Conservation (phyloP, 2,329 filamentous ascomycete species). For the Neonectria hederae region DNA sequence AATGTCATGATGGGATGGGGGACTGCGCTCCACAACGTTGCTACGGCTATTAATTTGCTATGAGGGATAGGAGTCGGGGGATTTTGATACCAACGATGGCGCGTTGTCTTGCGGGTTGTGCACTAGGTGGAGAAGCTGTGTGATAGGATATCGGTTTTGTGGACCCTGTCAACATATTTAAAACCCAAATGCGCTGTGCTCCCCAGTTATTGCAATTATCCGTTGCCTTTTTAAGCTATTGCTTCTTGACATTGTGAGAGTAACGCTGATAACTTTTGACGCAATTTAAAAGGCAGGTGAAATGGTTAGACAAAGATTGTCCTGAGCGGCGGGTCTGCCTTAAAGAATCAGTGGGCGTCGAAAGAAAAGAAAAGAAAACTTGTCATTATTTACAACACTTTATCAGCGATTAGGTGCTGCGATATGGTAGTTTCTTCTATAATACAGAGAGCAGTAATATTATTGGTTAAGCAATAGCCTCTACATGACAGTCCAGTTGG, state of each 20-base stretch:
- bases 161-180: background rate
- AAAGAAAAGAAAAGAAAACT: background rate
- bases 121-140: constrained; percentile 7
- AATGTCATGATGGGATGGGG: constrained; percentile 4
- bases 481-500: too few relatives aligned
- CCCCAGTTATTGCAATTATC: too few relatives aligned
- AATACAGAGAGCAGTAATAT: background rate
- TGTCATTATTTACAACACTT: background rate
- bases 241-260: background rate
- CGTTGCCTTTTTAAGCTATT: too few relatives aligned
- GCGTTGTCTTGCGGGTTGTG: constrained; percentile 19
- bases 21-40: constrained; percentile 15
- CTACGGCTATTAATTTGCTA: constrained; percentile 24
- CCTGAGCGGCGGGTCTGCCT: background rate
- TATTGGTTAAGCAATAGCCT: too few relatives aligned
- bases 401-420: too few relatives aligned
- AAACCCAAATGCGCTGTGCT: background rate
- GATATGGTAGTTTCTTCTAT: background rate
- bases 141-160: constrained; percentile 27
- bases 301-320: background rate
- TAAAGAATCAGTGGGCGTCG: background rate
- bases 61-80: constrained; percentile 29
- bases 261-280: background rate
- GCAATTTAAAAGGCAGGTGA: background rate
- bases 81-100: constrained; percentile 21